A percentile compares a stretch with the other conserved stretches of the same genome.
phyloP scores from a whole-genome alignment of 768 basidiomycete species.

The Sporobolomyces pararoseus region DNA sequence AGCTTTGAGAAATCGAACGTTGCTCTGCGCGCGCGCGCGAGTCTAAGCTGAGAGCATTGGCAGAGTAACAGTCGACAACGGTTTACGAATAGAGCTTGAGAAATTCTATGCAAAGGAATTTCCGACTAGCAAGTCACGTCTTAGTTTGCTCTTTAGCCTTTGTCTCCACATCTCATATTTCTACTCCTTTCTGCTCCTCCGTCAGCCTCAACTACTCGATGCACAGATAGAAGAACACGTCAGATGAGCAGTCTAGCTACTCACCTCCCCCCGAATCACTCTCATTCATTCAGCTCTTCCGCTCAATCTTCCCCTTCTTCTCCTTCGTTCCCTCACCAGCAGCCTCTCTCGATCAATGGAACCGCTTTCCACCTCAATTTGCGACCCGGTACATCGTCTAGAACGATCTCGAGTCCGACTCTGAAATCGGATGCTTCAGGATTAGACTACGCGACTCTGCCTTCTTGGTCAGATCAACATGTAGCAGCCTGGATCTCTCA shows the following conservation, averaged over 20 bases:
- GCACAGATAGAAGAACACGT: not conserved
- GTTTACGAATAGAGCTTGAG: too few relatives aligned
- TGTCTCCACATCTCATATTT: too few relatives aligned
- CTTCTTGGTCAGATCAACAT: slow-evolving; percentile 48
- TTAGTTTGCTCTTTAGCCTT: too few relatives aligned
- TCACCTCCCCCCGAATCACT: slow-evolving; percentile 4
- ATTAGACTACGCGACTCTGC: slow-evolving; percentile 46
- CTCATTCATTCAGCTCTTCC: not conserved
- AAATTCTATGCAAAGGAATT: too few relatives aligned
- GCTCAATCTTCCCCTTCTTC: slow-evolving; percentile 21
- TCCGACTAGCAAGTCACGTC: not conserved
- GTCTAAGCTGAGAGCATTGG: too few relatives aligned
- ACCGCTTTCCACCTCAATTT: slow-evolving; percentile 19
- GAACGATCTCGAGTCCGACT: slow-evolving; percentile 2
- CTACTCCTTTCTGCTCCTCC: not conserved
- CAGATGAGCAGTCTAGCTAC: slow-evolving; percentile 4
- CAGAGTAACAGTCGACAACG: too few relatives aligned
- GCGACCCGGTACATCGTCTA: slow-evolving; percentile 16
- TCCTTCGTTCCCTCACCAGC: slow-evolving; percentile 22
- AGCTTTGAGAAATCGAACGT: too few relatives aligned
- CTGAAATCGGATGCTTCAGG: not conserved
- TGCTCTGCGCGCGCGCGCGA: too few relatives aligned
- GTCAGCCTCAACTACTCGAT: not conserved
- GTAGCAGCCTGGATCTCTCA: slow-evolving; percentile 70
- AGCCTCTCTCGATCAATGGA: slow-evolving; percentile 24